These are phyloP conservation scores for Voacanga thouarsii DNA, from an alignment of 257 asterid species.

Conservation along the genomic window DNA sequence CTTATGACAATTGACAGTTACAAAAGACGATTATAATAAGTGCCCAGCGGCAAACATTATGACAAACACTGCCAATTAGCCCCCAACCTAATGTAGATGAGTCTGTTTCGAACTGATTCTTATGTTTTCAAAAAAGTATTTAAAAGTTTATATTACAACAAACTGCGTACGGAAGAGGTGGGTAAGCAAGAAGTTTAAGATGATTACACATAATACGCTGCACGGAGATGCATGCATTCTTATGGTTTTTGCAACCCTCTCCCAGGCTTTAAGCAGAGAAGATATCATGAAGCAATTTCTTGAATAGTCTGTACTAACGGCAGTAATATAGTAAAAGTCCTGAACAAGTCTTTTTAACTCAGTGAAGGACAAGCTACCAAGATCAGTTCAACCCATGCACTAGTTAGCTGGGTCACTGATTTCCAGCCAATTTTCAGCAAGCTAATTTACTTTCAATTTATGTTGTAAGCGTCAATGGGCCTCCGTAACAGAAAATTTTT, in stretches of 20 bases:
- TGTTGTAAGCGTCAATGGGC: too few species aligned
- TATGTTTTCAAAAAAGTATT: background rate
- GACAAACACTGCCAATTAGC: background rate
- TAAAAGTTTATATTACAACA: background rate
- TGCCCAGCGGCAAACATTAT: background rate
- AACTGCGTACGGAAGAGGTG: background rate
- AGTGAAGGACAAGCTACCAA: background rate
- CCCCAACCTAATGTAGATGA: background rate
- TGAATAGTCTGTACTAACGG: background rate
- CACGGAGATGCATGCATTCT: background rate
- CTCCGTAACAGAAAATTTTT: background rate
- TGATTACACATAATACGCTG: background rate
- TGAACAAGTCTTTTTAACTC: background rate
- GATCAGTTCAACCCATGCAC: background rate
- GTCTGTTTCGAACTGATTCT: background rate
- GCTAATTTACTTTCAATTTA: conserved; percentile 1
- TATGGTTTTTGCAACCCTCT: background rate
- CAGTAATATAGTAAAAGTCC: background rate
- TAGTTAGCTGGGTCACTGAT: background rate
- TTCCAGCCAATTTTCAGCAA: background rate
- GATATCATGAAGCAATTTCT: background rate
- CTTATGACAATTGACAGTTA: background rate
- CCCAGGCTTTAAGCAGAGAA: background rate
- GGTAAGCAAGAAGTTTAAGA: background rate
- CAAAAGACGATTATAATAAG: background rate